Evolutionary conservation across 164 flowering plant genomes (phyloP).

Genomic region (Berberis thunbergii): DNA sequence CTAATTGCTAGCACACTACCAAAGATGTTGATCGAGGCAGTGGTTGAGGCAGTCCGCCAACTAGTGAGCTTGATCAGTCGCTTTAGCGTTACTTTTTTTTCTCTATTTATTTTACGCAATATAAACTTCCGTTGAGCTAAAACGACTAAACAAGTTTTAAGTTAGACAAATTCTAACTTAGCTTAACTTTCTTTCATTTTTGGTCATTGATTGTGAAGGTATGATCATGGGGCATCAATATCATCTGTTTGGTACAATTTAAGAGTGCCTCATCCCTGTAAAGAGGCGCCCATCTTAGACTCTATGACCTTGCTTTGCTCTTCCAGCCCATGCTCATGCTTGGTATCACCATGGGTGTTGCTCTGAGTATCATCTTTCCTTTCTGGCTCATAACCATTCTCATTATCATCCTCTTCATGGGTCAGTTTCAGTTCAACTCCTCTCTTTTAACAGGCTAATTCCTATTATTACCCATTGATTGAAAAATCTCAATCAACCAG

Average conservation of each 20-base stretch:
- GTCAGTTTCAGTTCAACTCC: constrained; percentile 19
- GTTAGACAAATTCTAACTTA: no score
- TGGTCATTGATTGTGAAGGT: constrained; percentile 33
- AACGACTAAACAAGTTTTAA: no score
- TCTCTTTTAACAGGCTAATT: not conserved
- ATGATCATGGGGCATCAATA: constrained; percentile 38
- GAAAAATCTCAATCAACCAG: constrained; percentile 21
- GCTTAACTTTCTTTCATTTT: not conserved
- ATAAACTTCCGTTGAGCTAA: no score
- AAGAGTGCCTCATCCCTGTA: constrained; percentile 74
- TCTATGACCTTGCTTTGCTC: constrained; percentile 80
- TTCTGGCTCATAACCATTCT: constrained; percentile 95
- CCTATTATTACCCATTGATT: not conserved
- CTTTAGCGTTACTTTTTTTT: no score
- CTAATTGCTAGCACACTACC: no score
- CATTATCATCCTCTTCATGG: constrained; percentile 83
- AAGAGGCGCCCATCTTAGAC: constrained; percentile 79
- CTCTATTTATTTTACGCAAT: no score
- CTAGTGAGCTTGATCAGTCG: no score
- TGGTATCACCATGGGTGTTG: constrained; percentile 37
- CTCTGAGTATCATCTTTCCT: constrained; percentile 86
- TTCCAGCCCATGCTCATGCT: constrained; percentile 96
- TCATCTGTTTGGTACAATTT: constrained; percentile 95
- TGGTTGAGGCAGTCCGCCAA: no score
- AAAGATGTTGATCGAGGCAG: no score